Conservation (phyloP, 805 yeast species). For the Ogataea naganishii region DNA sequence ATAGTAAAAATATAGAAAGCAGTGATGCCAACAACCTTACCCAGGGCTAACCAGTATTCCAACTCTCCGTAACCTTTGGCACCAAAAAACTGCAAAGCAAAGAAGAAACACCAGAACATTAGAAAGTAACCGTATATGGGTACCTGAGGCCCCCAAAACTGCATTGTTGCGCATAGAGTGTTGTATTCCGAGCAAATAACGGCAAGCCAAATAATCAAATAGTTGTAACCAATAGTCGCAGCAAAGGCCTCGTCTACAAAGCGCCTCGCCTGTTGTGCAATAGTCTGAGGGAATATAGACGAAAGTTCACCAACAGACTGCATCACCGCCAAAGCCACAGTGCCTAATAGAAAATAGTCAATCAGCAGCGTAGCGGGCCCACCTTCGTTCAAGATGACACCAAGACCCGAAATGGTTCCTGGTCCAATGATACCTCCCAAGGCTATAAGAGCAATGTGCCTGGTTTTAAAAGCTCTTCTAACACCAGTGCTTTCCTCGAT, state of each 20-base stretch:
- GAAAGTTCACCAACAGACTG: slow-evolving; percentile 44
- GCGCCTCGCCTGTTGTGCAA: no score
- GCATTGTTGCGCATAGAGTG: slow-evolving; percentile 37
- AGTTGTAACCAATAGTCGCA: slow-evolving; percentile 40
- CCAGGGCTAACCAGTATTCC: slow-evolving; percentile 42
- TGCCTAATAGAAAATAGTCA: slow-evolving; percentile 39
- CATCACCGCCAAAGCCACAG: slow-evolving; percentile 42
- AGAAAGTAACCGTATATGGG: slow-evolving; percentile 47
- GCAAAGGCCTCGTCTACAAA: slow-evolving; percentile 45
- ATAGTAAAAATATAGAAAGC: slow-evolving; percentile 37
- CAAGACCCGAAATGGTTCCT: slow-evolving; percentile 42
- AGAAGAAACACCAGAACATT: slow-evolving; percentile 40
- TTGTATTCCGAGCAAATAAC: slow-evolving; percentile 44
- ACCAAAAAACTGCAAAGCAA: slow-evolving; percentile 39
- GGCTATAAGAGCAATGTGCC: slow-evolving; percentile 43
- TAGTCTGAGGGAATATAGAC: slow-evolving; percentile 32
- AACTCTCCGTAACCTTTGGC: slow-evolving; percentile 46
- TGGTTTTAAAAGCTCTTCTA: slow-evolving; percentile 38
- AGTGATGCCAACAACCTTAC: slow-evolving; percentile 34
- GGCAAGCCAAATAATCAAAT: slow-evolving; percentile 45
- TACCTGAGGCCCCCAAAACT: slow-evolving; percentile 40
- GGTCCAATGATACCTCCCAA: slow-evolving; percentile 51
- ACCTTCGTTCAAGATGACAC: slow-evolving; percentile 33
- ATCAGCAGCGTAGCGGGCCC: slow-evolving; percentile 41
- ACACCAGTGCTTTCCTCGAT: slow-evolving; percentile 25